Percentiles rank a stretch among this genome's conserved stretches.
These are phyloP conservation scores for Crithidia brevicula DNA, from an alignment of 208 protist species.

Conservation along the genomic window DNA sequence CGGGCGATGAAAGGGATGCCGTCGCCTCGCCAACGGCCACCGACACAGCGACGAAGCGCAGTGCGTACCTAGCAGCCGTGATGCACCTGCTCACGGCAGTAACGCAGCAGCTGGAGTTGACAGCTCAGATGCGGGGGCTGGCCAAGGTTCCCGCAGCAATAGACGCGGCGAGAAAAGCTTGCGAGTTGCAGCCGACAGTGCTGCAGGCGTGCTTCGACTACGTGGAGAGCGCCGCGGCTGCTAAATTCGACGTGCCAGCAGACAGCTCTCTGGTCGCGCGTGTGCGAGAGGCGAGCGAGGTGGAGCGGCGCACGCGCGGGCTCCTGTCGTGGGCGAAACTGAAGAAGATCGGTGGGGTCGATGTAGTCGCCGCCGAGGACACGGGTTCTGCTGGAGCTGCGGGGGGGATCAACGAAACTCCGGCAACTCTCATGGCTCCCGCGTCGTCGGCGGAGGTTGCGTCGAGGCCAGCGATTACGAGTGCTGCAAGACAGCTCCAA, in stretches of 20 bases:
- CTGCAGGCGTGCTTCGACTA: not conserved
- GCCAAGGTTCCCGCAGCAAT: not conserved
- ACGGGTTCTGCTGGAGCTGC: too few species aligned
- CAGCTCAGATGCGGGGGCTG: not conserved
- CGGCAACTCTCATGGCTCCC: too few species aligned
- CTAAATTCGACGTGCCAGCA: not conserved
- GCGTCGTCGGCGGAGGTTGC: too few species aligned
- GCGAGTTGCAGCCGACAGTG: not conserved
- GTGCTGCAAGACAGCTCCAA: too few species aligned
- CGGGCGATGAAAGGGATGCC: not conserved
- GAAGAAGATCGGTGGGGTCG: not conserved
- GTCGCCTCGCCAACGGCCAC: not conserved
- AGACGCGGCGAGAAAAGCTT: not conserved
- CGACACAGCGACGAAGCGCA: not conserved
- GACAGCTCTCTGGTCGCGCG: not conserved
- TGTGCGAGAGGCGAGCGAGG: not conserved
- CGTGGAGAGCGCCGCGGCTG: not conserved
- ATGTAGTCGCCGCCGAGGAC: not conserved
- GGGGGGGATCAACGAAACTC: too few species aligned
- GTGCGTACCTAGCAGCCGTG: not conserved
- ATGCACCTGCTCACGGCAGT: not conserved
- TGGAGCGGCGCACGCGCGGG: not conserved
- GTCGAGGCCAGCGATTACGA: too few species aligned
- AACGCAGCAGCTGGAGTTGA: not conserved
- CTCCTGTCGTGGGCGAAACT: constrained; percentile 8